These are phyloP conservation scores for Gynostemma pentaphyllum DNA, from an alignment of 306 rosid genomes.

Conservation along the genomic window DNA sequence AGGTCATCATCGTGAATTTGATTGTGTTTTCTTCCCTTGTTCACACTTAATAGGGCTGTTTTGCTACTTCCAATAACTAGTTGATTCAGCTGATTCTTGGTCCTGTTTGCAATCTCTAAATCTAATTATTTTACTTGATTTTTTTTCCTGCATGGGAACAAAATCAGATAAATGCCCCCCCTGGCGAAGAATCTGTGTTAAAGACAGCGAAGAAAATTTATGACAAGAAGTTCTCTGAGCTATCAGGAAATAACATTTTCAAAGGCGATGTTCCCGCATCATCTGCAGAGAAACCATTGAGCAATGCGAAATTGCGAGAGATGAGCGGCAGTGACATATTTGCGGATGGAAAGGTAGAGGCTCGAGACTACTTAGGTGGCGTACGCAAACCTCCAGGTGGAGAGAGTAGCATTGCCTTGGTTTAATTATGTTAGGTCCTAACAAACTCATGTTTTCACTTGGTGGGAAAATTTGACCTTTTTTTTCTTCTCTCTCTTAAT, in stretches of 20 bases:
- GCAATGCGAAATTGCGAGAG: conserved; percentile 77
- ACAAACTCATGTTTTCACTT: conserved; percentile 22
- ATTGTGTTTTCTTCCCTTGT: not conserved
- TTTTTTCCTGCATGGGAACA: not conserved
- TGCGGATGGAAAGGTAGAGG: conserved; percentile 89
- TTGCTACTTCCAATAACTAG: not conserved
- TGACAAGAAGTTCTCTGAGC: conserved; percentile 57
- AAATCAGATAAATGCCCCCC: conserved; percentile 17
- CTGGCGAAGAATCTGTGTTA: conserved; percentile 34
- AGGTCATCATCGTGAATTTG: not conserved
- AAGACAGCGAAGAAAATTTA: conserved; percentile 86
- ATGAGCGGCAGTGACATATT: conserved; percentile 90
- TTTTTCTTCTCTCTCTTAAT: no score
- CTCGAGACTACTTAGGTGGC: conserved; percentile 84
- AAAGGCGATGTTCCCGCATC: conserved; percentile 63
- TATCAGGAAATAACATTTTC: conserved; percentile 86
- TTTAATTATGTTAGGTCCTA: conserved; percentile 64
- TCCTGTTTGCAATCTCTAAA: no score
- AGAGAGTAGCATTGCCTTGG: conserved; percentile 97
- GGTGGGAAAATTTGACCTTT: no score
- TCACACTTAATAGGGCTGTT: not conserved
- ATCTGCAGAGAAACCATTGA: conserved; percentile 66
- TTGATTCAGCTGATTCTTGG: not conserved
- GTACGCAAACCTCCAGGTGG: conserved; percentile 99
- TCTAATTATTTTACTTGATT: not conserved